A percentile compares a stretch with the other conserved stretches of the same genome.
phyloP scores from a whole-genome alignment of 768 basidiomycete genomes.

The Auricularia heimuer region DNA sequence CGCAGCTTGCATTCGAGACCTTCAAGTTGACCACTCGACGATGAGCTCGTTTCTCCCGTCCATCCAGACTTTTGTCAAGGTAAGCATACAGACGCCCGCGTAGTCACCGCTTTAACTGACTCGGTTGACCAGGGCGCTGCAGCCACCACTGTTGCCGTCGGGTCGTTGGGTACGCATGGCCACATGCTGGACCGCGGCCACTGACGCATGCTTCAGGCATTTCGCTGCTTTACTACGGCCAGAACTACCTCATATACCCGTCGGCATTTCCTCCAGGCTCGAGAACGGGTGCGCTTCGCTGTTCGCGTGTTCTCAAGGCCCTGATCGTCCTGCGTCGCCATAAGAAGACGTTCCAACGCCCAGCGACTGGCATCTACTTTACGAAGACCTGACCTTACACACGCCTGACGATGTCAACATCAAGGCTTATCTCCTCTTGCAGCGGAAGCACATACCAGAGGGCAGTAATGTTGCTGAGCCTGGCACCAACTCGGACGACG shows the following conservation, averaged over 20 bases:
- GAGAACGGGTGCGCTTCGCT: constrained; percentile 45
- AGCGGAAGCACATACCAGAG: constrained; percentile 40
- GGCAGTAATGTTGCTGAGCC: constrained; percentile 22
- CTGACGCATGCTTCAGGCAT: constrained; percentile 34
- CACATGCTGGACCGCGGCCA: not conserved
- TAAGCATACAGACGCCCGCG: constrained; percentile 10
- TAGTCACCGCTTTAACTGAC: not conserved
- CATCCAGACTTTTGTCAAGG: constrained; percentile 37
- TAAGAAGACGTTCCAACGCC: constrained; percentile 61
- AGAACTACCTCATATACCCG: constrained; percentile 86
- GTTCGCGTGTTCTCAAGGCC: not conserved
- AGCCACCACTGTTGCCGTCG: constrained; percentile 28
- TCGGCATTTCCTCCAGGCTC: constrained; percentile 75
- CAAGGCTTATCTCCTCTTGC: constrained; percentile 67
- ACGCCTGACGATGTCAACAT: constrained; percentile 67
- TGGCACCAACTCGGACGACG: constrained; percentile 38
- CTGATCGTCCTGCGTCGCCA: not conserved
- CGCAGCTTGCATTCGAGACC: no score
- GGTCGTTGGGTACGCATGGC: constrained; percentile 25
- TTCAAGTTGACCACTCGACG: not conserved
- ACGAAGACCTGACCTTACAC: constrained; percentile 60
- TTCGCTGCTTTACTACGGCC: constrained; percentile 75
- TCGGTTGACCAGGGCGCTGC: constrained; percentile 22
- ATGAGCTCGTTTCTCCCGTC: constrained; percentile 26
- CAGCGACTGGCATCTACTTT: constrained; percentile 57